These are phyloP conservation scores for Solanum bulbocastanum DNA, from an alignment of 257 asterid genomes.

Conservation along the genomic window DNA sequence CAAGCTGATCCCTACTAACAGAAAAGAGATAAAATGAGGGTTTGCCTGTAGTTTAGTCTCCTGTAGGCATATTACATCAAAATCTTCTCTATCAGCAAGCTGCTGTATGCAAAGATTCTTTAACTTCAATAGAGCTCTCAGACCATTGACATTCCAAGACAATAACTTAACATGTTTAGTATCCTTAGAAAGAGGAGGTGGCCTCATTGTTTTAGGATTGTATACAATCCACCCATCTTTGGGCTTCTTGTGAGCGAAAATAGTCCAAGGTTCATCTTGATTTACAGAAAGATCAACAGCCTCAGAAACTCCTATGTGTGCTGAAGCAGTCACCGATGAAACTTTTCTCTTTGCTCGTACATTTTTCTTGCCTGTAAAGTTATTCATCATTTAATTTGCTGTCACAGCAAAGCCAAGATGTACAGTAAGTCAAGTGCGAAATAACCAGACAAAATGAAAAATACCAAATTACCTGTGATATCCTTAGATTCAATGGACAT, in stretches of 20 bases:
- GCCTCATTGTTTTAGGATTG: constrained; percentile 89
- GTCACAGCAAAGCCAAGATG: not conserved
- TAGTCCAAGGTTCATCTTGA: constrained; percentile 75
- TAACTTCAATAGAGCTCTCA: constrained; percentile 75
- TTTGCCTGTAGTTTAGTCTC: constrained; percentile 92
- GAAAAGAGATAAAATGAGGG: not conserved
- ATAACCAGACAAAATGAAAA: not conserved
- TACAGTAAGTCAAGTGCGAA: not conserved
- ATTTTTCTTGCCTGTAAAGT: constrained; percentile 29
- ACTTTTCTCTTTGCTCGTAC: constrained; percentile 30
- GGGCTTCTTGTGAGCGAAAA: constrained; percentile 88
- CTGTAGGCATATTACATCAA: constrained; percentile 88
- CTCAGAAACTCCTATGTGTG: constrained; percentile 18
- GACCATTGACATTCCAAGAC: constrained; percentile 97
- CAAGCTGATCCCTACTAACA: not conserved
- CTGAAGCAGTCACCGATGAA: constrained; percentile 21
- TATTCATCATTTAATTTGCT: not conserved
- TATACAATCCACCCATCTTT: constrained; percentile 77
- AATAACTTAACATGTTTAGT: constrained; percentile 55
- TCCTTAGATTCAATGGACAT: constrained; percentile 27
- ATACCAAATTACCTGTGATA: constrained; percentile 33
- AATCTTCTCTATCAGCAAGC: constrained; percentile 75
- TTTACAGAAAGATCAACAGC: constrained; percentile 15
- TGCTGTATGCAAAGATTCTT: constrained; percentile 50
- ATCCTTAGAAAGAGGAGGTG: constrained; percentile 44